A percentile compares a stretch with the other conserved stretches of the same genome.
Evolutionary conservation across 2,329 filamentous ascomycete genomes (phyloP).

Genomic region (Ophiostoma novo-ulmi): DNA sequence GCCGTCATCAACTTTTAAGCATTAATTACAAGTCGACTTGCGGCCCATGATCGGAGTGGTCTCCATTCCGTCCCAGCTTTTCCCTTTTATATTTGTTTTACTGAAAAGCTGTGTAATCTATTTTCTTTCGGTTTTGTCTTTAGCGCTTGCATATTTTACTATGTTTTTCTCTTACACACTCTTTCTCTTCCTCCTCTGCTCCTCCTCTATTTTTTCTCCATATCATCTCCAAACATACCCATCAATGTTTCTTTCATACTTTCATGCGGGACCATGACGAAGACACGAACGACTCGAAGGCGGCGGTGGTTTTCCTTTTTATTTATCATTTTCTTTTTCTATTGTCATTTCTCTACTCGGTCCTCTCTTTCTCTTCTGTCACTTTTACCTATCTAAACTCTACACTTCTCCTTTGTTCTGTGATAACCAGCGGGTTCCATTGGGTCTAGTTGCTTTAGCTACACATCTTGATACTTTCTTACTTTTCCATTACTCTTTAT

Average conservation of each 20-base stretch:
- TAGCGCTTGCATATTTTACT: constrained; percentile 3
- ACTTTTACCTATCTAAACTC: neutral
- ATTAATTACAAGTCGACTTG: neutral
- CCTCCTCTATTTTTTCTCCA: neutral
- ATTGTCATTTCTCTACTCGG: neutral
- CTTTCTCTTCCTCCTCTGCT: neutral
- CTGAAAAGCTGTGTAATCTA: constrained; percentile 8
- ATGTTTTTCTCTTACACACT: neutral
- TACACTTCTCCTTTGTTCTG: neutral
- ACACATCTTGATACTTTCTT: neutral
- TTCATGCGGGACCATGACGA: constrained; percentile 25
- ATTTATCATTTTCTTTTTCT: neutral
- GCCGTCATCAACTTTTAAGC: constrained; percentile 30
- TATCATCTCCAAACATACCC: neutral
- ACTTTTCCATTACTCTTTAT: neutral
- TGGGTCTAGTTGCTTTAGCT: constrained; percentile 2
- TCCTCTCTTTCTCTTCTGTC: neutral
- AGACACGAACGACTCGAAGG: constrained; percentile 24
- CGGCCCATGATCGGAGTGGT: neutral
- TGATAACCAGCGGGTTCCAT: constrained; percentile 1
- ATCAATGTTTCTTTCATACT: constrained; percentile 4
- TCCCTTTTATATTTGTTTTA: neutral
- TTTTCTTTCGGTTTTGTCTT: constrained; percentile 5
- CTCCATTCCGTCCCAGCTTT: constrained; percentile 13
- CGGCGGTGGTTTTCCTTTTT: constrained; percentile 18